Evolutionary conservation across 768 basidiomycete genomes (phyloP), one percentile per base, ranked within the genome.

Genomic region (Mycena capillaripes): DNA sequence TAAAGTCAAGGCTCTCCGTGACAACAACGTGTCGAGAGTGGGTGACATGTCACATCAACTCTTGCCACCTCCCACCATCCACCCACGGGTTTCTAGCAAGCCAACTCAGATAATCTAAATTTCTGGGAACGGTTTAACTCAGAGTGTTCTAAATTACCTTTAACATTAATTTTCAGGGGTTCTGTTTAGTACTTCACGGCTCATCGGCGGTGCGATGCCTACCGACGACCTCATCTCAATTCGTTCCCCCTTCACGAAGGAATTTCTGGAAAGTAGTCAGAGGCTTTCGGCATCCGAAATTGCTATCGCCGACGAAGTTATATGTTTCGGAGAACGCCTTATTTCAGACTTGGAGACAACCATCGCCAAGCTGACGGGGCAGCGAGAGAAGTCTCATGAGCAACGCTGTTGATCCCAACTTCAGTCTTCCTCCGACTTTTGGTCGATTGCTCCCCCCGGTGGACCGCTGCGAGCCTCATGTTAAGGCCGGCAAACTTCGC

Each of bases 211-310:
- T n/a, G n/a, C n/a, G n/a, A 36, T 36, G 34, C 34, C 34, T 36
- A 36, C n/a, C n/a, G n/a, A 36, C 53, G 57, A 9, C 23, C 25
- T 59, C 16, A 42, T 40, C 12, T 42, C 63, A 7, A 44, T 57
- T 23, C 55, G 29, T 16, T 34, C 59, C 17, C 69, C 69, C 5
- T 66, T 71, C 19, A 21, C 64, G 17, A n/a, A 66, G 3, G n/a
- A 59, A 9, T 14, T 71, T 29, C 64, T 71, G 8, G 14, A 71
- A 6, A 55, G 69, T 23, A 46, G 70, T 16, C 29, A 60, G 0
- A 63, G 70, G 14, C 70, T 71, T 16, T 71, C 70, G 17, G 36
- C 44, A 2, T 5, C 27, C n/a, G 70, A 71, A 7, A 46, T 66
- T 17, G 46, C 29, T 21, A 53, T 55, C 29, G 70, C 64, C 4